Evolutionary conservation across 148 eudicot species (phyloP).

Genomic region (Vaccinium vitisidaea): DNA sequence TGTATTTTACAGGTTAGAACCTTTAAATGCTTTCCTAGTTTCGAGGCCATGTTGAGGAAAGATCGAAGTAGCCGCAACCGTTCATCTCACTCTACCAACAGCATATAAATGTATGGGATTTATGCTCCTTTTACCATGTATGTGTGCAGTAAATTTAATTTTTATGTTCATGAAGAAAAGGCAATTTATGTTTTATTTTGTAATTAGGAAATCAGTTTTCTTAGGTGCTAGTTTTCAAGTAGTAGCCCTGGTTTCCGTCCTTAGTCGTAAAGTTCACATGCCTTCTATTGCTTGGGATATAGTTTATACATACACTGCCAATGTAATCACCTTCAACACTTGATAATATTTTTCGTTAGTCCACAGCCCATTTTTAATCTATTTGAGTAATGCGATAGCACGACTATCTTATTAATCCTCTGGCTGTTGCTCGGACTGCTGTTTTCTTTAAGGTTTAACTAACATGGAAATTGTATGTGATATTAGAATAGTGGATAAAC

Average conservation of each 20-base stretch:
- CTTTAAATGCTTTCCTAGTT: conserved; percentile 61
- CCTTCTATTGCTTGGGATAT: not conserved
- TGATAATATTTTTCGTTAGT: not conserved
- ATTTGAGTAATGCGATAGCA: not conserved
- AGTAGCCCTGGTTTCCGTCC: not conserved
- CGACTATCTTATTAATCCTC: not conserved
- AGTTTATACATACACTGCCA: not conserved
- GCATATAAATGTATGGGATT: conserved; percentile 19
- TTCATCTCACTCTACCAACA: conserved; percentile 48
- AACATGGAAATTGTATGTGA: not conserved
- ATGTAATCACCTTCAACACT: not conserved
- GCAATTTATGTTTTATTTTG: not conserved
- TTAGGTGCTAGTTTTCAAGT: not conserved
- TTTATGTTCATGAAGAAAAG: not conserved
- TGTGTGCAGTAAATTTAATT: not conserved
- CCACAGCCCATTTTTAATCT: not conserved
- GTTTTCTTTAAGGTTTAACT: not conserved
- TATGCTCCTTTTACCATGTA: not conserved
- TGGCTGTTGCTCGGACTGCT: not conserved
- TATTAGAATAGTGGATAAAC: not conserved
- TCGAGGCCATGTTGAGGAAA: conserved; percentile 46
- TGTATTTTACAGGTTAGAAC: conserved; percentile 45
- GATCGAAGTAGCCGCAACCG: conserved; percentile 42
- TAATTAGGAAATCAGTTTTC: not conserved
- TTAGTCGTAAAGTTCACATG: not conserved